Conservation (phyloP, 805 yeast species). For the Debaryomyces hansenii region DNA sequence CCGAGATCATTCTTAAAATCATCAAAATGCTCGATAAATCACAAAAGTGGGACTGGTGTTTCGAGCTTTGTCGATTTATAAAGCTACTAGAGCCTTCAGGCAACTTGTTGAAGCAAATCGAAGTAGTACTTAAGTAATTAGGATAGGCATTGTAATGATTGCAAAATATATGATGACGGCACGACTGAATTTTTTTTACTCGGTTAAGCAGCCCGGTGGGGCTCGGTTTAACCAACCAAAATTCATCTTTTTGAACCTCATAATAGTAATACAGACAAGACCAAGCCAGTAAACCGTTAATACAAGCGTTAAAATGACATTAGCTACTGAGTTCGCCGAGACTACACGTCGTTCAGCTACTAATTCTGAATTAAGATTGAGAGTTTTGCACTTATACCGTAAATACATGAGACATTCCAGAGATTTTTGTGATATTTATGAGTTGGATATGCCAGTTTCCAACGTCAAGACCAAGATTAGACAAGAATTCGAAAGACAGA, state of each 20-base stretch:
- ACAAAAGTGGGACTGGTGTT: constrained; percentile 52
- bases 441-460: constrained; percentile 75
- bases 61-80: constrained; percentile 54
- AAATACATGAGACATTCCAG: constrained; percentile 64
- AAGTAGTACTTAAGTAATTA: constrained; percentile 1
- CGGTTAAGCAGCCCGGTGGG: constrained; percentile 5
- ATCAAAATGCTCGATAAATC: constrained; percentile 41
- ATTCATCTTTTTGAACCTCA: constrained; percentile 9
- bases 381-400: constrained; percentile 73
- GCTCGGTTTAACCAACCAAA: constrained; percentile 23
- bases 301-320: constrained; percentile 42
- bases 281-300: background rate
- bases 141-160: no score
- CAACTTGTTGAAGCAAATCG: constrained; percentile 18
- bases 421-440: constrained; percentile 62
- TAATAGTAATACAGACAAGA: constrained; percentile 3
- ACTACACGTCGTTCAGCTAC: constrained; percentile 68
- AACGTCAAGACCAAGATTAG: constrained; percentile 79
- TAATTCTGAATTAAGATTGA: constrained; percentile 57
- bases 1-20: constrained; percentile 41
- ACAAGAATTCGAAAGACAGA: constrained; percentile 85
- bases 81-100: constrained; percentile 50
- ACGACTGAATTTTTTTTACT: background rate
- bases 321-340: constrained; percentile 83
- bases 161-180: background rate